A percentile compares a stretch with the other conserved stretches of the same genome.
These are phyloP conservation scores for Lablab purpureus DNA, from an alignment of 306 rosid genomes.

Conservation along the genomic window DNA sequence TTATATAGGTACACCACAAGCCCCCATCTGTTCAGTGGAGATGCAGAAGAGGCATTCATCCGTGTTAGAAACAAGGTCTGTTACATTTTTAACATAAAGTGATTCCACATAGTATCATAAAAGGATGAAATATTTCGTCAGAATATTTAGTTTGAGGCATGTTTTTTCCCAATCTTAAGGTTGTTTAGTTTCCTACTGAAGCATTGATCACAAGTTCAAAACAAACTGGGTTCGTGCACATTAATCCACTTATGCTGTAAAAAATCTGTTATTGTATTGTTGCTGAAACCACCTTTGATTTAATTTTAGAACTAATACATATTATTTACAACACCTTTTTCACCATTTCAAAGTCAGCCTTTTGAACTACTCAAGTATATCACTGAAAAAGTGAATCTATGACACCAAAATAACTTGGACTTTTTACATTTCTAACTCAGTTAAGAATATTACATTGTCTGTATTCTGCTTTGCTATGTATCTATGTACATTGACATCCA, in stretches of 20 bases:
- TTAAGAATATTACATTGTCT: neutral
- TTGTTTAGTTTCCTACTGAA: neutral
- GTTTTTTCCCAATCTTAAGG: neutral
- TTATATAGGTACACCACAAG: constrained; percentile 87
- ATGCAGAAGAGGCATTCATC: constrained; percentile 82
- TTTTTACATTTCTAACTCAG: neutral
- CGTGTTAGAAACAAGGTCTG: constrained; percentile 87
- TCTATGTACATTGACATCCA: neutral
- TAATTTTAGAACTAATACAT: neutral
- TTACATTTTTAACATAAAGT: constrained; percentile 19
- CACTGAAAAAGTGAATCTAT: neutral
- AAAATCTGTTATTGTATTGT: neutral
- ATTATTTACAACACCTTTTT: neutral
- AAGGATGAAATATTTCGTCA: constrained; percentile 7
- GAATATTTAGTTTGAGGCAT: neutral
- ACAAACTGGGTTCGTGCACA: neutral
- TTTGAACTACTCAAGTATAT: constrained; percentile 2
- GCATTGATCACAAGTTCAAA: constrained; percentile 16
- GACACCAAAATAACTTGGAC: neutral
- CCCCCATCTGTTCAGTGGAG: constrained; percentile 87
- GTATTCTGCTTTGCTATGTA: constrained; percentile 3
- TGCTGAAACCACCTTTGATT: constrained; percentile 12
- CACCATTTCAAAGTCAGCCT: neutral
- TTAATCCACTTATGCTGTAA: constrained; percentile 1
- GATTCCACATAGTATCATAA: neutral